Evolutionary conservation across 1,284 basidiomycete genomes (phyloP).

Genomic region (Ustanciosporium gigantosporum): DNA sequence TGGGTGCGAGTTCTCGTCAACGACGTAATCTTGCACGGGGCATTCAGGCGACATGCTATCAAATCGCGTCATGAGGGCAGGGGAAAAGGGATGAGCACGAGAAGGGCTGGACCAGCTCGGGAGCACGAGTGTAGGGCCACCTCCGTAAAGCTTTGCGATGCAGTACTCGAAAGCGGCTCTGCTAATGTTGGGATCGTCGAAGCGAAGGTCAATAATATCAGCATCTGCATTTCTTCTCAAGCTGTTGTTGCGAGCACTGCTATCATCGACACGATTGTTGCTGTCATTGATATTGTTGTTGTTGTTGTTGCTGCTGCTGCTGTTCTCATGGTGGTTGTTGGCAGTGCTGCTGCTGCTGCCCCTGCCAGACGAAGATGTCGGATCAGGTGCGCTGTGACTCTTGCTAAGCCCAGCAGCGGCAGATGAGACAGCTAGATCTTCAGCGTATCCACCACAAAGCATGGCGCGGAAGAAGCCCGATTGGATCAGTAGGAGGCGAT

Average conservation of each 20-base stretch:
- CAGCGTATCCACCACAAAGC: constrained; percentile 48
- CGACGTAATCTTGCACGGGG: constrained; percentile 44
- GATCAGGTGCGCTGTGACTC: constrained; percentile 4
- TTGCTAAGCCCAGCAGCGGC: constrained; percentile 28
- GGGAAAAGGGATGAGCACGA: constrained; percentile 64
- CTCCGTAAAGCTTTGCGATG: constrained; percentile 52
- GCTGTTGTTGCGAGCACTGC: not conserved
- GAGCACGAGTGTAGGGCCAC: constrained; percentile 45
- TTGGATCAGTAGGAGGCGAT: constrained; percentile 52
- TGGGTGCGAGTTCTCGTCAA: constrained; percentile 65
- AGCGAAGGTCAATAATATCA: constrained; percentile 34
- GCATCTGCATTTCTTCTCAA: constrained; percentile 9
- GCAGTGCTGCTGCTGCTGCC: not conserved
- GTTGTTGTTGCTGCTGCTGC: not conserved
- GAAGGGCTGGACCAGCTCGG: constrained; percentile 46
- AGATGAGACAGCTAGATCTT: constrained; percentile 33
- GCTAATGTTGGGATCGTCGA: constrained; percentile 55
- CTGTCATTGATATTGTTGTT: too few relatives aligned
- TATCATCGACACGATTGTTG: too few relatives aligned
- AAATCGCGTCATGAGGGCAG: constrained; percentile 66
- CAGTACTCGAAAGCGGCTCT: constrained; percentile 54
- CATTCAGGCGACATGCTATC: constrained; percentile 68
- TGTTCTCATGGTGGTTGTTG: not conserved
- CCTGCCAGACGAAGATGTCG: not conserved
- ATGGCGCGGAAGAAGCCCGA: constrained; percentile 54